Percentiles rank a stretch among this genome's conserved stretches.
Evolutionary conservation across 2,329 filamentous ascomycete genomes (phyloP).

Genomic region (Calcarisporium arbuscula): DNA sequence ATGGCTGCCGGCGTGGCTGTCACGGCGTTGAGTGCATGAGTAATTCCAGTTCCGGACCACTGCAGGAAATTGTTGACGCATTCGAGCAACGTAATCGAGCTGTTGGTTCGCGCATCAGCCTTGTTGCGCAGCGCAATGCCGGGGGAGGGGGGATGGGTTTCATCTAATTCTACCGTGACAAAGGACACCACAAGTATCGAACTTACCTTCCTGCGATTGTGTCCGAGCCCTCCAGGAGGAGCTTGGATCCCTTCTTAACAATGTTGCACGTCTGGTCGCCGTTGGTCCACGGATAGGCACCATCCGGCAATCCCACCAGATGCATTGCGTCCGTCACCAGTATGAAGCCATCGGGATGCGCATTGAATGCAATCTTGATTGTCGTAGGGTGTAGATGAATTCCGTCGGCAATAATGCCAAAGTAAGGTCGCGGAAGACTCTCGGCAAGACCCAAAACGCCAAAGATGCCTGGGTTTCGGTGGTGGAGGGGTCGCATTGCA

Average conservation of each 20-base stretch:
- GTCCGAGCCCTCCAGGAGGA: constrained; percentile 72
- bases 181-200: not conserved
- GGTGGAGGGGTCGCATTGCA: constrained; percentile 83
- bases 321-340: constrained; percentile 93
- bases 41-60: constrained; percentile 64
- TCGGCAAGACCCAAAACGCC: constrained; percentile 70
- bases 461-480: constrained; percentile 87
- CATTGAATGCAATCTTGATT: constrained; percentile 82
- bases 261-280: constrained; percentile 51
- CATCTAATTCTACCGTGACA: not conserved
- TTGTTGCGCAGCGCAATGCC: not conserved
- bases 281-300: constrained; percentile 81
- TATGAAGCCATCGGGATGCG: constrained; percentile 77
- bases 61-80: constrained; percentile 76
- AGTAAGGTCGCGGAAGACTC: constrained; percentile 60
- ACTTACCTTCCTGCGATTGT: constrained; percentile 70
- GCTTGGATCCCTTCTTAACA: constrained; percentile 63
- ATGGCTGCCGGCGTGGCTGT: constrained; percentile 72
- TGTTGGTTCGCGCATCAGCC: constrained; percentile 22
- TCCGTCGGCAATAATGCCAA: constrained; percentile 85
- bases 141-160: not conserved
- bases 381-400: constrained; percentile 85
- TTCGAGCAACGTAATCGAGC: constrained; percentile 67
- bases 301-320: constrained; percentile 76
- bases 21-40: constrained; percentile 64